Percentiles rank a stretch among this genome's conserved stretches.
These are phyloP conservation scores for Lablab purpureus DNA, from an alignment of 306 rosid species.

Conservation along the genomic window DNA sequence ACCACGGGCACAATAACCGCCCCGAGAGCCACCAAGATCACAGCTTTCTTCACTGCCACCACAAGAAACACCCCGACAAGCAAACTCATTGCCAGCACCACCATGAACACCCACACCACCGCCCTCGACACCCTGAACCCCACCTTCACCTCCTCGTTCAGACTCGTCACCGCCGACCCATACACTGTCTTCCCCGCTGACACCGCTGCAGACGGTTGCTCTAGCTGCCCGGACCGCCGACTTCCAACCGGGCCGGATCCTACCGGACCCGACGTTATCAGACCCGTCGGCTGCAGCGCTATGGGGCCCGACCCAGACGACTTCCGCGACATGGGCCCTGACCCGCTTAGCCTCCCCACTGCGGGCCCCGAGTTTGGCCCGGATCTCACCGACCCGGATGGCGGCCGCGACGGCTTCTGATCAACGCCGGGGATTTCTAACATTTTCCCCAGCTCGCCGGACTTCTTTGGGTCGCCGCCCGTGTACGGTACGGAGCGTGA, in stretches of 20 bases:
- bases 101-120: constrained; percentile 80
- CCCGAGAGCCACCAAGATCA: constrained; percentile 67
- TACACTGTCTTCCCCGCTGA: constrained; percentile 65
- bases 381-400: constrained; percentile 90
- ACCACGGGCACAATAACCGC: constrained; percentile 63
- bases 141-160: constrained; percentile 68
- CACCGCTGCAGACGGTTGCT: constrained; percentile 58
- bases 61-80: constrained; percentile 86
- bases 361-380: constrained; percentile 77
- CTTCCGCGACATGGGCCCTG: constrained; percentile 64
- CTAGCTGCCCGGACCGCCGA: constrained; percentile 58
- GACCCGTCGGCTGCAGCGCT: constrained; percentile 69
- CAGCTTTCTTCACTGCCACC: constrained; percentile 92
- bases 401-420: constrained; percentile 59
- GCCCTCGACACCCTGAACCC: constrained; percentile 80
- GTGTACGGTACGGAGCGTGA: constrained; percentile 91
- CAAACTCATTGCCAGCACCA: constrained; percentile 76
- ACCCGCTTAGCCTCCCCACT: constrained; percentile 54
- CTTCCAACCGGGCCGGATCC: constrained; percentile 63
- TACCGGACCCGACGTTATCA: constrained; percentile 81
- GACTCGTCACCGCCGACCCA: constrained; percentile 86
- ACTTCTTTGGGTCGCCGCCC: constrained; percentile 94
- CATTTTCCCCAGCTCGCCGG: constrained; percentile 95
- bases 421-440: constrained; percentile 70
- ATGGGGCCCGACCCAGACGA: constrained; percentile 82